These are phyloP conservation scores for Pyricularia sp. DNA, from an alignment of 2,329 filamentous ascomycete genomes.

Conservation along the genomic window DNA sequence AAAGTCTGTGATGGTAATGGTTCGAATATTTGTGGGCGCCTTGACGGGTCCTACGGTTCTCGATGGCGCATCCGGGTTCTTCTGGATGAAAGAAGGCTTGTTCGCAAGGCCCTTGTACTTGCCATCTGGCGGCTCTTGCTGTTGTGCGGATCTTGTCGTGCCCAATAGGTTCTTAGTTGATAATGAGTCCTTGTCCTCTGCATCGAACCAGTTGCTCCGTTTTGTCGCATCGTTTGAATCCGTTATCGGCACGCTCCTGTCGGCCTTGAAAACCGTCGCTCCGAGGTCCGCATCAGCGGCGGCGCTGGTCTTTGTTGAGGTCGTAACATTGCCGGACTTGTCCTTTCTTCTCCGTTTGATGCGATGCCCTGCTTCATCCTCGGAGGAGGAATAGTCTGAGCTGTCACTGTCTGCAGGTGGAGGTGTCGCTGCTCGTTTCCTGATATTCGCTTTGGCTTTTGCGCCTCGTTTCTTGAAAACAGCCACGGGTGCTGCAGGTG, in stretches of 20 bases:
- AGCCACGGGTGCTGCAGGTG: conserved; percentile 40
- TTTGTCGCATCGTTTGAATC: conserved; percentile 83
- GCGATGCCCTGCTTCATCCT: conserved; percentile 66
- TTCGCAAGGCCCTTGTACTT: conserved; percentile 71
- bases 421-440: conserved; percentile 74
- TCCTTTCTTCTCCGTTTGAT: conserved; percentile 73
- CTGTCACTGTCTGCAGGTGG: conserved; percentile 55
- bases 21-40: conserved; percentile 80
- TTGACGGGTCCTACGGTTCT: conserved; percentile 78
- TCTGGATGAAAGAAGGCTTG: conserved; percentile 66
- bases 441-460: conserved; percentile 67
- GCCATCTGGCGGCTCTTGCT: conserved; percentile 44
- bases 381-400: conserved; percentile 59
- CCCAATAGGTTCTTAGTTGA: conserved; percentile 48
- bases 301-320: conserved; percentile 48
- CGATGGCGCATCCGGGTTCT: conserved; percentile 64
- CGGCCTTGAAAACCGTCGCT: conserved; percentile 47
- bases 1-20: conserved; percentile 83
- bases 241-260: conserved; percentile 53
- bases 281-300: conserved; percentile 27
- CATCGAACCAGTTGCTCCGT: conserved; percentile 81
- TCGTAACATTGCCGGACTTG: conserved; percentile 43
- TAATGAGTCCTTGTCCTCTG: conserved; percentile 41
- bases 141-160: conserved; percentile 34
- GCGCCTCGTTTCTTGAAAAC: conserved; percentile 80